Base-by-base conservation (phyloP, 1,284 basidiomycete species). In the Paramarasmius palmivorus region DNA sequence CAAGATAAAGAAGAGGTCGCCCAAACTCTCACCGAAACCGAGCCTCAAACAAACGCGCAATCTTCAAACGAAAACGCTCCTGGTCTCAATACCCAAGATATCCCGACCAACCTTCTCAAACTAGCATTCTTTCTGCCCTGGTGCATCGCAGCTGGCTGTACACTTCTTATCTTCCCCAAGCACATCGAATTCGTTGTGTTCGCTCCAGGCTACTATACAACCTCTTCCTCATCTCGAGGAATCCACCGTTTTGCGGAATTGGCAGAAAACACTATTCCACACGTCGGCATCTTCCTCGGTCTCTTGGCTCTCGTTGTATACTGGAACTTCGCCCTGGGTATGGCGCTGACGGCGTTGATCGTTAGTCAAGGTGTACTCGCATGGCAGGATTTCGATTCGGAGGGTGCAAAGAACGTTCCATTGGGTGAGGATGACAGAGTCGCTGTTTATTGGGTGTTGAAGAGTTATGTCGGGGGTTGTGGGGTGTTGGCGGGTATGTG, bases 391-490 rank as follows among this genome's bases (percentile, higher is more conserved):
- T 77, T 75, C 56, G 50, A 57, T 25, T 53, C 70, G 20, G 69
- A 72, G 54, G 29, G 29, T 6, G n/a, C n/a, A 6, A 56, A 57
- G 48, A 63, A 51, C 4, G 60, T 73, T 37, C 66, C 73, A 3
- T 64, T 80, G 1, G 78, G 78, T 12, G 63, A 69, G 52, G 71
- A 78, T 56, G 77, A 79, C 46, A 67, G 64, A 50, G 76, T 79
- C 58, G 74, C 69, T 46, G 49, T 79, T 25, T 79, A 73, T 61
- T 62, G 77, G 23, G 54, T 68, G 20, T 22, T 62, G 8, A 69
- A 36, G 53, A 62, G 59, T 38, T 55, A 56, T 50, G 29, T 47
- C 2, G 10, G 17, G 25, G 44, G 44, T 4, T 22, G 32, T 9
- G 23, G 15, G 44, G 25, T 22, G 15, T 46, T 23, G 22, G 6